phyloP scores from a whole-genome alignment of 345 rosid species.

The Eutrema japonicum region DNA sequence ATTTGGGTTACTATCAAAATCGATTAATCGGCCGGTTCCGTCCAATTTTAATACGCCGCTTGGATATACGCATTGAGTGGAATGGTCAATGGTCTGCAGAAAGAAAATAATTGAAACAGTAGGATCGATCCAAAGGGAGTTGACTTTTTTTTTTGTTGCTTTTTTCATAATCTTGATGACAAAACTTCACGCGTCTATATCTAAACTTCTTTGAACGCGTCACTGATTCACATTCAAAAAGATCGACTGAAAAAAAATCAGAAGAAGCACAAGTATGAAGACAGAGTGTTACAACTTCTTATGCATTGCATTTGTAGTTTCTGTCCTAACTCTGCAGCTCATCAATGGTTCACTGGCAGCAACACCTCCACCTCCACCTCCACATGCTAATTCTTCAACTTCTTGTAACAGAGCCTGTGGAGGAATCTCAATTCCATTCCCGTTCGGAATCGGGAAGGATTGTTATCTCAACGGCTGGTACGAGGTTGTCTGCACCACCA shows the following conservation, averaged over 20 bases:
- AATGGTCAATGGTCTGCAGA: constrained; percentile 18
- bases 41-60: not conserved
- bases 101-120: not conserved
- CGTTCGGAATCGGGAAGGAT: constrained; percentile 37
- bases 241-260: not conserved
- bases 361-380: constrained; percentile 23
- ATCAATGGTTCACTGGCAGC: constrained; percentile 15
- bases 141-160: not conserved
- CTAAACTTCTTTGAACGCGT: not conserved
- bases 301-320: not conserved
- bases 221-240: not conserved
- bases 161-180: not conserved
- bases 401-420: constrained; percentile 30
- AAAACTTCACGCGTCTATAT: constrained; percentile 21
- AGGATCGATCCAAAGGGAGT: not conserved
- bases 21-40: not conserved
- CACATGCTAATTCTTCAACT: constrained; percentile 8
- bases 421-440: constrained; percentile 31
- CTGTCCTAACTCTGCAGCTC: constrained; percentile 31
- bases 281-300: constrained; percentile 6
- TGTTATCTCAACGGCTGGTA: constrained; percentile 39
- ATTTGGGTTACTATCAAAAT: not conserved
- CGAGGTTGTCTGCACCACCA: constrained; percentile 36
- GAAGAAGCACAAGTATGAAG: constrained; percentile 2
- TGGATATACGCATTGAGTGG: not conserved